Evolutionary conservation across 768 basidiomycete species (phyloP).

Genomic region (Candolleomyces aberdarensis): DNA sequence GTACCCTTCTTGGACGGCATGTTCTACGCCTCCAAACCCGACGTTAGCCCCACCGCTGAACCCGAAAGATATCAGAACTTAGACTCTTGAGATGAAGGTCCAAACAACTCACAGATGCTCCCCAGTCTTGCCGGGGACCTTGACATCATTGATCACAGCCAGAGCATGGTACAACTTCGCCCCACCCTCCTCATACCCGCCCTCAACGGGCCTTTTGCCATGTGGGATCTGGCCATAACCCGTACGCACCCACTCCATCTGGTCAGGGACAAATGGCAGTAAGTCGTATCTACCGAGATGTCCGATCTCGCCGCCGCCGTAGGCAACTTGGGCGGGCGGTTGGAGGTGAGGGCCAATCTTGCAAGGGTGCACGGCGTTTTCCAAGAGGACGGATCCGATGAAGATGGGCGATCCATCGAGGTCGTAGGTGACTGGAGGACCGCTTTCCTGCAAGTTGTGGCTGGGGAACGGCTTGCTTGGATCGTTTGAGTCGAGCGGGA

Average conservation of each 20-base stretch:
- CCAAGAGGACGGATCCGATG: constrained; percentile 71
- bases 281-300: constrained; percentile 73
- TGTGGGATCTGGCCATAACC: constrained; percentile 57
- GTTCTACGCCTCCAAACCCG: constrained; percentile 44
- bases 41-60: constrained; percentile 41
- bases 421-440: constrained; percentile 51
- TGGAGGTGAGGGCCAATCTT: constrained; percentile 67
- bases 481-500: constrained; percentile 45
- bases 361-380: constrained; percentile 74
- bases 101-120: constrained; percentile 55
- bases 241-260: constrained; percentile 75
- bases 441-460: constrained; percentile 33
- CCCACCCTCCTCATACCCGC: constrained; percentile 73
- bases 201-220: constrained; percentile 60
- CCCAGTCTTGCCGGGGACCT: constrained; percentile 73
- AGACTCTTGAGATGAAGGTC: not conserved
- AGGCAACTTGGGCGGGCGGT: constrained; percentile 54
- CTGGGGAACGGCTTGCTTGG: constrained; percentile 38
- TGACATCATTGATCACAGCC: constrained; percentile 45
- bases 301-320: constrained; percentile 54
- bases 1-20: constrained; percentile 37
- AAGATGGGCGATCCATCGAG: constrained; percentile 61
- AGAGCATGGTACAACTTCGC: constrained; percentile 67
- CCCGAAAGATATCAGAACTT: not conserved
- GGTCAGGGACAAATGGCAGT: constrained; percentile 59